A percentile compares a stretch with the other conserved stretches of the same genome.
These are phyloP conservation scores for Leccinum subfulvum DNA, from an alignment of 1,284 basidiomycete species.

Conservation along the genomic window DNA sequence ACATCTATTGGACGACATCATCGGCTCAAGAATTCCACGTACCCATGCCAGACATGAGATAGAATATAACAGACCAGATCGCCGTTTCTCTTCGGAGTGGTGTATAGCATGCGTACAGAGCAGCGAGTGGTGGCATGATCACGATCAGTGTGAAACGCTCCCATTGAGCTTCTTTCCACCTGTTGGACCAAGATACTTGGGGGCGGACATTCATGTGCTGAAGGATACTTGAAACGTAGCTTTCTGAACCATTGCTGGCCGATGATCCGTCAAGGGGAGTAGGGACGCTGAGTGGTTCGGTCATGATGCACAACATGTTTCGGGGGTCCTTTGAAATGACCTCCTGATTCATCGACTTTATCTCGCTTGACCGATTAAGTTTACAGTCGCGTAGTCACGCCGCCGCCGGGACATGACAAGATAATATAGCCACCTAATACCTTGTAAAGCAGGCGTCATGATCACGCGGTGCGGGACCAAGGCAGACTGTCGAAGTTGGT, in stretches of 20 bases:
- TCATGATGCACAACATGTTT: slow-evolving; percentile 1
- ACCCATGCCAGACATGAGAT: slow-evolving; percentile 9
- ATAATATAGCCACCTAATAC: background rate
- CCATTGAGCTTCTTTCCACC: slow-evolving; percentile 33
- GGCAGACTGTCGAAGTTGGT: background rate
- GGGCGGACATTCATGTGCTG: slow-evolving; percentile 49
- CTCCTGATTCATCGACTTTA: background rate
- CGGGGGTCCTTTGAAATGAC: background rate
- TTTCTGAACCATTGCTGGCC: slow-evolving; percentile 33
- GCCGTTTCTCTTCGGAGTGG: slow-evolving; percentile 7
- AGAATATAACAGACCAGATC: slow-evolving; percentile 4
- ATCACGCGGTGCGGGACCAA: background rate
- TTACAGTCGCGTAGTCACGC: no score
- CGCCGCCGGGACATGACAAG: background rate
- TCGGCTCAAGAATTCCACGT: background rate
- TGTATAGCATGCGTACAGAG: slow-evolving; percentile 16
- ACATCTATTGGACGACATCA: background rate
- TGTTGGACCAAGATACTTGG: slow-evolving; percentile 36
- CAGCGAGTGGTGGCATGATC: slow-evolving; percentile 18
- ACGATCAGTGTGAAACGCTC: slow-evolving; percentile 17
- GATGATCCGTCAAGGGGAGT: background rate
- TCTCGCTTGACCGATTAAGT: background rate
- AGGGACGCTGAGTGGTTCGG: background rate
- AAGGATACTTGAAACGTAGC: slow-evolving; percentile 49
- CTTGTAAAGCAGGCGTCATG: background rate